Conservation (phyloP, 805 yeast genomes). For the Isabelozyma gotoi region DNA sequence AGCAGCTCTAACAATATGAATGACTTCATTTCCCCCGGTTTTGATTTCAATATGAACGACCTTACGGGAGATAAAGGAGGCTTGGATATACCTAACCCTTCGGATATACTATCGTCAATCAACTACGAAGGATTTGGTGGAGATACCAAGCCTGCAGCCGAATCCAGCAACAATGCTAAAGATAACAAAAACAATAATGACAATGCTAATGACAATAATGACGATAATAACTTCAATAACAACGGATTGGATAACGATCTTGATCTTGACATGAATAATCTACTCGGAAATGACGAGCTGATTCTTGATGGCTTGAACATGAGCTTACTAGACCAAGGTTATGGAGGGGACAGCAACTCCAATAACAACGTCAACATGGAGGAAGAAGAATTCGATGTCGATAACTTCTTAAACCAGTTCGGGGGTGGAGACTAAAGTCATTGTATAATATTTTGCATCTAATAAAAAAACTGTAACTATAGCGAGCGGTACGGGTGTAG, state of each 20-base stretch:
- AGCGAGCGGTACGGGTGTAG: no score
- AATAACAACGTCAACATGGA: conserved; percentile 16
- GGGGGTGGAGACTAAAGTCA: conserved; percentile 29
- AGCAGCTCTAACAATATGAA: neutral
- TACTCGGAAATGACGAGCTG: conserved; percentile 39
- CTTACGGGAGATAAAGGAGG: conserved; percentile 7
- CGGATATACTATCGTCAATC: conserved; percentile 30
- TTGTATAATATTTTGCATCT: neutral
- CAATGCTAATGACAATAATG: conserved; percentile 2
- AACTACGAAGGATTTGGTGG: conserved; percentile 15
- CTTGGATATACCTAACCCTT: conserved; percentile 29
- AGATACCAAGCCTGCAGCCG: conserved; percentile 1
- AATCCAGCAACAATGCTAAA: conserved; percentile 1
- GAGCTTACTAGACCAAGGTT: conserved; percentile 36
- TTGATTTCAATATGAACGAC: conserved; percentile 27
- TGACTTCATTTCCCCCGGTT: conserved; percentile 22
- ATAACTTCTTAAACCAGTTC: conserved; percentile 43
- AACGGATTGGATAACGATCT: conserved; percentile 1
- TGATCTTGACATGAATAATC: conserved; percentile 36
- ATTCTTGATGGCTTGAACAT: conserved; percentile 43
- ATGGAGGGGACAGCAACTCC: conserved; percentile 14
- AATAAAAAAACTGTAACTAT: conserved; percentile 3
- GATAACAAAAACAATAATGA: neutral
- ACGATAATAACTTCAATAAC: conserved; percentile 1
- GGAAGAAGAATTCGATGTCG: conserved; percentile 47